Evolutionary conservation across 2,329 filamentous ascomycete species (phyloP).

Genomic region (Fusarium poae): DNA sequence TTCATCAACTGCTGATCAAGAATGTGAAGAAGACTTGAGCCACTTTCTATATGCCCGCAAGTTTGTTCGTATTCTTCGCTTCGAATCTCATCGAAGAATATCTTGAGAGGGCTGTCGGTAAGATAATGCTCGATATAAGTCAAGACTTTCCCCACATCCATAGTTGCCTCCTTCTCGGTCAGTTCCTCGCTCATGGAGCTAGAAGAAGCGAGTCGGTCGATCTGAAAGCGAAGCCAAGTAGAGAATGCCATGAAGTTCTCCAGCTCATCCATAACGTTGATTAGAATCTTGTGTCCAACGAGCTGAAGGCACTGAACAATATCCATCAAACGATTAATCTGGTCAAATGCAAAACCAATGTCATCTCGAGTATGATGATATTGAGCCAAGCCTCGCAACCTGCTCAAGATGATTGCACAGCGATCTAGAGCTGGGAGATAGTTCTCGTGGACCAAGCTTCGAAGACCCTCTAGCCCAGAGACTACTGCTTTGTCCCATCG

Average conservation of each 20-base stretch:
- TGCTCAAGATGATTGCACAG: conserved; percentile 82
- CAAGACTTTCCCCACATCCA: conserved; percentile 79
- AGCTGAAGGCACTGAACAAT: conserved; percentile 81
- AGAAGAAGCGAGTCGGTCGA: conserved; percentile 78
- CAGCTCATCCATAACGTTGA: conserved; percentile 80
- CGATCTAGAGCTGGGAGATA: conserved; percentile 90
- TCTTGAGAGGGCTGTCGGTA: conserved; percentile 72
- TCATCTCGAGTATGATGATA: conserved; percentile 77
- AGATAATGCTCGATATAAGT: conserved; percentile 82
- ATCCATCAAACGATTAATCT: conserved; percentile 76
- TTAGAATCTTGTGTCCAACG: conserved; percentile 78
- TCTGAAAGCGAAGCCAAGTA: conserved; percentile 84
- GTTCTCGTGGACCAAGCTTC: conserved; percentile 85
- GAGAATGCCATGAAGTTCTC: conserved; percentile 83
- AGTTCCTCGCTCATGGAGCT: conserved; percentile 76
- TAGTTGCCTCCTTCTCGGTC: conserved; percentile 79
- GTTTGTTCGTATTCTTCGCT: conserved; percentile 65
- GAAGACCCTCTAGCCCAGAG: conserved; percentile 81
- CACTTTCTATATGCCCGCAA: conserved; percentile 60
- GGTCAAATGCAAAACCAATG: conserved; percentile 73
- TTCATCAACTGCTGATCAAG: conserved; percentile 64
- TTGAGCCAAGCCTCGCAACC: conserved; percentile 84
- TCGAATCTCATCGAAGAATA: conserved; percentile 68
- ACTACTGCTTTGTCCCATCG: conserved; percentile 92
- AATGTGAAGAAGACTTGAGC: conserved; percentile 61